Conservation (phyloP, 2,329 filamentous ascomycete genomes). For the Clarireedia monteithiana region DNA sequence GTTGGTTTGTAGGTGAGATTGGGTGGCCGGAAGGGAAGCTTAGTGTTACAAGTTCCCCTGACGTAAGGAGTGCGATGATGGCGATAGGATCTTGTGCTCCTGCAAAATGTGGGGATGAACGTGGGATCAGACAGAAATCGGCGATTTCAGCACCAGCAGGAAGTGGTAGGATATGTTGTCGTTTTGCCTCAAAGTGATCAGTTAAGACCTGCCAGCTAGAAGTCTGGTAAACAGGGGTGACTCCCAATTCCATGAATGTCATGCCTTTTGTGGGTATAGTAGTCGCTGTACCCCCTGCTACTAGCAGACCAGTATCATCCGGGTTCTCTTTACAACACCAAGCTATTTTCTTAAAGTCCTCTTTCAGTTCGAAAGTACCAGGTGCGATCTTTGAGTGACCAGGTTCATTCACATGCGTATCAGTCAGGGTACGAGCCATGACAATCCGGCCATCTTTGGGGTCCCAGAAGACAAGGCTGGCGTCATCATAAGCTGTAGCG, state of each 20-base stretch:
- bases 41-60: constrained; percentile 81
- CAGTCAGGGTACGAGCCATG: constrained; percentile 72
- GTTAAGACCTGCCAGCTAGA: constrained; percentile 80
- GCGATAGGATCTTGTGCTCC: constrained; percentile 89
- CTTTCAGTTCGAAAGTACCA: constrained; percentile 51
- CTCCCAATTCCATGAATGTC: constrained; percentile 82
- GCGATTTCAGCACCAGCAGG: constrained; percentile 70
- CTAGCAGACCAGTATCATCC: constrained; percentile 82
- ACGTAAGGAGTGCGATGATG: constrained; percentile 68
- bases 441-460: constrained; percentile 78
- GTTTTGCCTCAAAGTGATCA: constrained; percentile 72
- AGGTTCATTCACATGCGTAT: constrained; percentile 65
- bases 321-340: constrained; percentile 96
- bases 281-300: constrained; percentile 71
- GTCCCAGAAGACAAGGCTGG: constrained; percentile 91
- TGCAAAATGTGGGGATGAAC: constrained; percentile 74
- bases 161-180: constrained; percentile 62
- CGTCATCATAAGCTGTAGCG: constrained; percentile 45
- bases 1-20: constrained; percentile 85
- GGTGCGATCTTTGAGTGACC: constrained; percentile 33
- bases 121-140: constrained; percentile 78
- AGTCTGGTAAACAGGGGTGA: constrained; percentile 84
- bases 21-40: constrained; percentile 89
- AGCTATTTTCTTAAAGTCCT: constrained; percentile 68
- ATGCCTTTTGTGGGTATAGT: constrained; percentile 66